Evolutionary conservation across 2,329 filamentous ascomycete species (phyloP), one percentile per base, ranked within the genome.

Genomic region (Periconia sp.): DNA sequence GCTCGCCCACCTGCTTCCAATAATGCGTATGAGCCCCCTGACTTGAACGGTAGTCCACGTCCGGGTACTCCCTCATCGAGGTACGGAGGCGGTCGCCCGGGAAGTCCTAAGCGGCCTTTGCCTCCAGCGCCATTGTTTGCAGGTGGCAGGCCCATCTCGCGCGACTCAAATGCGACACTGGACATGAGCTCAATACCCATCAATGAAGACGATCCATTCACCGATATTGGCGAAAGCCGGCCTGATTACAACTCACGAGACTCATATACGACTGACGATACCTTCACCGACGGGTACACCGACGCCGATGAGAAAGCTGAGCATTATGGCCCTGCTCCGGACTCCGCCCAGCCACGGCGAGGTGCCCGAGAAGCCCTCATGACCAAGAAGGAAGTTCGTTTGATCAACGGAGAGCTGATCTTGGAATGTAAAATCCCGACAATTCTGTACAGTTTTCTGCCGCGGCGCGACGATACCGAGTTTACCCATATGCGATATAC

Each of bases 401-500:
- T 99, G 43, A 95, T 97, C 82, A 97, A 99, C 70, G 94, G 94
- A 69, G 93, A 99, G 76, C 86, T 99, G 49, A 93, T 99, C 54
- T 82, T 99, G 45, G 94, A 99, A 78, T 97, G 94, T 82, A 99
- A 99, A 77, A 99, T 99, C 62, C 94, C 95, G 0, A 99, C 94
- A 0, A 99, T 97, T 63, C 81, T 99, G 41, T 95, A 97, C 82
- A 96, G 92, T 72, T 99, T 99, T 77, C 78, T 99, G 57, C 95
- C 95, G 0, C 85, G 93, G 15, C 86, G 93, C 55, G 92, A 97
- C 70, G 93, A 96, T 73, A 82, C 93, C 58, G 94, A 99, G 70
- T 99, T 99, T 73, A 99, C 94, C 0, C 92, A 97, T 70, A 97
- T 97, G 93, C 88, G 94, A 50, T 99, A 99, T 73, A 97, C 93